phyloP scores from a whole-genome alignment of 148 eudicot genomes.

The Nepenthes gracilis region DNA sequence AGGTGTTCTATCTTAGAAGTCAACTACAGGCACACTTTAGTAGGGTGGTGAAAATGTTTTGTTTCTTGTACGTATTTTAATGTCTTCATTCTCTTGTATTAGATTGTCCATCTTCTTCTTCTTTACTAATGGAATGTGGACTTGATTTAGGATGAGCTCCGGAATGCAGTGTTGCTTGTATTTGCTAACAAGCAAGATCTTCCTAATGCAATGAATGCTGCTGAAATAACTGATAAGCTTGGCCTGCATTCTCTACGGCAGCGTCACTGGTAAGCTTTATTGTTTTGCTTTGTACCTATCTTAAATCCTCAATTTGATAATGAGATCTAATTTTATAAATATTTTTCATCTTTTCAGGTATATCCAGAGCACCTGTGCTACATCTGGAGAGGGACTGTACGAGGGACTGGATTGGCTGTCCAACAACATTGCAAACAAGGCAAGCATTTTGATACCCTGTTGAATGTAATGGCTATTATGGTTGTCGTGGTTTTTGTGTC shows the following conservation, averaged over 20 bases:
- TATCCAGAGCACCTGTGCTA: conserved; percentile 76
- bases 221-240: conserved; percentile 67
- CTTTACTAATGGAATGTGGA: not conserved
- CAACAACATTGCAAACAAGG: conserved; percentile 73
- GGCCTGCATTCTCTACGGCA: conserved; percentile 74
- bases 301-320: not conserved
- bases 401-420: conserved; percentile 79
- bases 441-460: conserved; percentile 4
- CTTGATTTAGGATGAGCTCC: conserved; percentile 45
- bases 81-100: not conserved
- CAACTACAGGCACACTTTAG: not conserved
- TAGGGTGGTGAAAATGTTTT: not conserved
- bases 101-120: not conserved
- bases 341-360: conserved; percentile 31
- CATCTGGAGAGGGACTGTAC: conserved; percentile 64
- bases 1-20: not conserved
- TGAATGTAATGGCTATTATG: not conserved
- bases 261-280: conserved; percentile 46
- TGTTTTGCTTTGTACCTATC: not conserved
- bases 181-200: conserved; percentile 81
- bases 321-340: not conserved
- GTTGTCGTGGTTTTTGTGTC: not conserved
- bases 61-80: not conserved
- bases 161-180: conserved; percentile 67
- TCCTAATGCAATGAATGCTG: conserved; percentile 78